A percentile compares a stretch with the other conserved stretches of the same genome.
These are phyloP conservation scores for Casuarina cunninghamiana DNA, from an alignment of 306 rosid genomes.

Conservation along the genomic window DNA sequence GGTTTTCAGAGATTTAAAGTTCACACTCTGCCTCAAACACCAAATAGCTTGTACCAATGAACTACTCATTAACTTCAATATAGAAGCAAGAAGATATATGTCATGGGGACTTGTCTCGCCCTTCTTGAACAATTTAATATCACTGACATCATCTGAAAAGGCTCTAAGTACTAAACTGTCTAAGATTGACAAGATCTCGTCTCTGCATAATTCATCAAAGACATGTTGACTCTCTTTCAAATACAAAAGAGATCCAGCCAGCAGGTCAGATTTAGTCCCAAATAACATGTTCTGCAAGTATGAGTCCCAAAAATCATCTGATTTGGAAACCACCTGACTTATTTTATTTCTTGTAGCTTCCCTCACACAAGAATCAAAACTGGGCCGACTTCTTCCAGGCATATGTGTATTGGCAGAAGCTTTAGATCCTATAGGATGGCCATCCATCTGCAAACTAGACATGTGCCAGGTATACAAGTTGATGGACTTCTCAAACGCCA, in stretches of 20 bases:
- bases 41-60: constrained; percentile 52
- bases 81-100: constrained; percentile 65
- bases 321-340: constrained; percentile 29
- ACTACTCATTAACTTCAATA: constrained; percentile 76
- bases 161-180: constrained; percentile 43
- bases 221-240: constrained; percentile 42
- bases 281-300: constrained; percentile 29
- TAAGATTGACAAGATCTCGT: constrained; percentile 43
- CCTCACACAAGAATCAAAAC: constrained; percentile 55
- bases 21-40: constrained; percentile 46
- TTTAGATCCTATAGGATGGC: constrained; percentile 22
- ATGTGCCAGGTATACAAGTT: constrained; percentile 52
- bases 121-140: constrained; percentile 24
- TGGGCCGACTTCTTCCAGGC: constrained; percentile 37
- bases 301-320: constrained; percentile 45
- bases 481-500: constrained; percentile 61
- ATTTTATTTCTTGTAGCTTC: constrained; percentile 43
- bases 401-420: constrained; percentile 27
- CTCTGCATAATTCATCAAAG: constrained; percentile 43
- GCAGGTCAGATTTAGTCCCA: constrained; percentile 43
- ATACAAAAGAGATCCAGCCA: constrained; percentile 48
- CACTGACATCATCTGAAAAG: constrained; percentile 40
- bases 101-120: constrained; percentile 49
- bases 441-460: constrained; percentile 50
- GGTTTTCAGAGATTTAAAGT: constrained; percentile 40